Evolutionary conservation across 208 protist genomes (phyloP), one percentile per base, ranked within the genome.

Genomic region (Lotmaria passim): DNA sequence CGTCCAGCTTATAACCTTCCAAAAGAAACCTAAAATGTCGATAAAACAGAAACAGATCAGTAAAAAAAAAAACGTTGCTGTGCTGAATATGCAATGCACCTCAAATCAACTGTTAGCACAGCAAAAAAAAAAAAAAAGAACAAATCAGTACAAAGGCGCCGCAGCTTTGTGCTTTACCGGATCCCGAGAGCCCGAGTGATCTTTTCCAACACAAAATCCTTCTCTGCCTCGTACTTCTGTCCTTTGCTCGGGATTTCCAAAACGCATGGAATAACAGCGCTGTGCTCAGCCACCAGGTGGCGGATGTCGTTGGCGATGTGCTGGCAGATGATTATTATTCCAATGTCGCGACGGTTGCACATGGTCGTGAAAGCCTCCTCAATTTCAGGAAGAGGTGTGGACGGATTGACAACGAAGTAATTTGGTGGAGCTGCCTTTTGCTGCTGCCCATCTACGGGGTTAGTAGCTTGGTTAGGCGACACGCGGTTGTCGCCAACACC

Each of bases 201-300:
- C 72, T 96, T 98, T 19, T 89, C 75, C 48, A 99, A 83, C 52
- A 98, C 88, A 52, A 86, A 94, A 68, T 99, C 98, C 72, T 98
- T 98, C n/a, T 90, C 86, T 48, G 90, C 84, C 69, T 99, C 97
- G 69, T 99, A 99, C 30, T 96, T 91, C 59, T 91, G 75, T n/a
- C 98, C 95, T 73, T 98, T 98, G 75, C 91, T 97, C 14, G 98
- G 98, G 38, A 99, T 98, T 67, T 99, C 97, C 52, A 99, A 81
- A 46, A 99, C 86, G 28, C 97, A 96, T 21, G 98, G 98, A 57
- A 99, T 90, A 10, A 93, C 79, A 34, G 83, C 68, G 26, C 79
- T 85, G 69, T 98, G 93, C 43, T 94, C 81, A 55, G 97, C 91
- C n/a, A 99, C 79, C 23, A 98, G 68, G 66, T 97, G 84, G 23